Evolutionary conservation across 768 basidiomycete genomes (phyloP).

Genomic region (Boletus rubescentipes): DNA sequence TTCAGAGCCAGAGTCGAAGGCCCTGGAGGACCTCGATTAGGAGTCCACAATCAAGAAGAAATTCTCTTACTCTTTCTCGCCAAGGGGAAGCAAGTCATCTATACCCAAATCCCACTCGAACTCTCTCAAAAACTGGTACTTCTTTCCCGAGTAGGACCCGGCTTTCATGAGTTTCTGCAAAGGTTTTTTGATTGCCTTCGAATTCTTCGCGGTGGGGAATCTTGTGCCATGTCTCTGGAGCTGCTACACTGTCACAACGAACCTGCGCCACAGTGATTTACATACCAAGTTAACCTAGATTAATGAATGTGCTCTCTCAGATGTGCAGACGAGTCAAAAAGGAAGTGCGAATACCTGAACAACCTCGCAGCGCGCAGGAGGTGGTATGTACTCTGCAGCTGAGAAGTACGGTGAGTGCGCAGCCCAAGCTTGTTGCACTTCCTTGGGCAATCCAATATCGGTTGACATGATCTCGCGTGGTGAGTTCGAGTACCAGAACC

Average conservation of each 20-base stretch:
- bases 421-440: constrained; percentile 47
- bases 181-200: constrained; percentile 42
- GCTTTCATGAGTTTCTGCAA: constrained; percentile 56
- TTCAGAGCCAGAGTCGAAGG: constrained; percentile 50
- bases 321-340: background rate
- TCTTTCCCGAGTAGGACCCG: constrained; percentile 41
- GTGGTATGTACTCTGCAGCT: constrained; percentile 41
- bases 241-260: constrained; percentile 36
- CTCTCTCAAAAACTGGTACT: constrained; percentile 55
- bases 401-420: constrained; percentile 63
- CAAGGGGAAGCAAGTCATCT: constrained; percentile 64
- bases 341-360: constrained; percentile 45
- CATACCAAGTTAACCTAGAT: constrained; percentile 33
- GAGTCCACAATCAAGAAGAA: background rate
- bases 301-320: background rate
- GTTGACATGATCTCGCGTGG: background rate
- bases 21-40: constrained; percentile 30
- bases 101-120: constrained; percentile 60
- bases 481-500: constrained; percentile 2
- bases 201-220: constrained; percentile 60
- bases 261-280: background rate
- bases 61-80: constrained; percentile 57
- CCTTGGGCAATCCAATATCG: constrained; percentile 15
- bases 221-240: constrained; percentile 81
- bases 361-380: constrained; percentile 50